These are phyloP conservation scores for Venturia aucupariae DNA, from an alignment of 2,329 filamentous ascomycete species.

Conservation along the genomic window DNA sequence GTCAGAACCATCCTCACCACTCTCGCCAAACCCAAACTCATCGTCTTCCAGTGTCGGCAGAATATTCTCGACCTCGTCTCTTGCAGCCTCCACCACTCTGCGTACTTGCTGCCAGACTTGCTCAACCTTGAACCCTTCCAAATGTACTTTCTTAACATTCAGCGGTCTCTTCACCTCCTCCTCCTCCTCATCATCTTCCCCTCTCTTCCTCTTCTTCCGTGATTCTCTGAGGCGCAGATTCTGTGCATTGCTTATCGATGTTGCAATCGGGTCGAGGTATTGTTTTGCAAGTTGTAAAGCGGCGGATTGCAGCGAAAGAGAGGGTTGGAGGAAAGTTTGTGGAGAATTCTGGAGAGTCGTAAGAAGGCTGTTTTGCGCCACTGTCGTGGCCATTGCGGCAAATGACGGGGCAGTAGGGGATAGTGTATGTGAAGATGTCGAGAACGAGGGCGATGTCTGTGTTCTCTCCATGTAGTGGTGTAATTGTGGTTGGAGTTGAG, in stretches of 20 bases:
- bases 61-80: slow-evolving; percentile 42
- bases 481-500: neutral
- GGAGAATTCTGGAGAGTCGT: slow-evolving; percentile 49
- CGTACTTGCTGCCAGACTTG: slow-evolving; percentile 94
- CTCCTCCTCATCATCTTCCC: slow-evolving; percentile 31
- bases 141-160: slow-evolving; percentile 72
- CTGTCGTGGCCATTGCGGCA: slow-evolving; percentile 17
- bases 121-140: slow-evolving; percentile 75
- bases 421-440: slow-evolving; percentile 32
- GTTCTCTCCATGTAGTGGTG: neutral
- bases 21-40: slow-evolving; percentile 15
- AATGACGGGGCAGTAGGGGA: slow-evolving; percentile 24
- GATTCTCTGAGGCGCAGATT: slow-evolving; percentile 55
- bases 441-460: slow-evolving; percentile 27
- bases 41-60: slow-evolving; percentile 20
- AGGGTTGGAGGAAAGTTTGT: slow-evolving; percentile 69
- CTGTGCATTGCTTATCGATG: slow-evolving; percentile 64
- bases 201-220: slow-evolving; percentile 69
- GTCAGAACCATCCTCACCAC: slow-evolving; percentile 14
- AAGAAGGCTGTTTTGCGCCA: slow-evolving; percentile 24
- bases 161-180: slow-evolving; percentile 35
- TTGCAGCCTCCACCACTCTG: slow-evolving; percentile 63
- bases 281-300: slow-evolving; percentile 69
- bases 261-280: slow-evolving; percentile 69
- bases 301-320: slow-evolving; percentile 54